Evolutionary conservation across 306 rosid genomes (phyloP).

Genomic region (Cicer chorassanicum): DNA sequence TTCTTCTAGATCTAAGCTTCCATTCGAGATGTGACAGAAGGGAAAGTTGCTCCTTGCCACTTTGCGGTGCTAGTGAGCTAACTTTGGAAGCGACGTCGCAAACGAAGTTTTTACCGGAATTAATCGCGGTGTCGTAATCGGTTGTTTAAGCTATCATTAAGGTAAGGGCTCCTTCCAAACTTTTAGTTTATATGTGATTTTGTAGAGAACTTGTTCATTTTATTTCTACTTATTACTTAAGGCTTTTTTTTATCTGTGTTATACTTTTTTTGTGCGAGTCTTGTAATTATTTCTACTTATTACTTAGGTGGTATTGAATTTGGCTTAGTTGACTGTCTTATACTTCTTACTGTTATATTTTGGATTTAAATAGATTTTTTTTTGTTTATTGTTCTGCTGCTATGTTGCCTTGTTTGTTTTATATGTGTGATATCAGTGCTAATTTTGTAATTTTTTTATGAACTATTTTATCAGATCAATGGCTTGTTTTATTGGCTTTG

Average conservation of each 20-base stretch:
- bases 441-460: slow-evolving; percentile 2
- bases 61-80: too few species aligned
- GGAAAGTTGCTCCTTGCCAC: too few species aligned
- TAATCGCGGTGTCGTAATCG: too few species aligned
- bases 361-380: slow-evolving; percentile 1
- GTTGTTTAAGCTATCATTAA: too few species aligned
- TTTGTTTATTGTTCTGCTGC: slow-evolving; percentile 15
- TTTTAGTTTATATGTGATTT: too few species aligned
- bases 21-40: too few species aligned
- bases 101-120: too few species aligned
- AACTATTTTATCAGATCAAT: slow-evolving; percentile 20
- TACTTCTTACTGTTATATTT: background rate
- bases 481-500: slow-evolving; percentile 19
- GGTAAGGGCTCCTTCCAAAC: too few species aligned
- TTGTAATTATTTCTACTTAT: background rate
- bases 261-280: background rate
- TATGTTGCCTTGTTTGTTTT: slow-evolving; percentile 4
- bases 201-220: slow-evolving; percentile 52
- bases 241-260: slow-evolving; percentile 9
- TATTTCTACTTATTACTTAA: background rate
- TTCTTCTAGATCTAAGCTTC: too few species aligned
- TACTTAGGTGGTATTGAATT: background rate
- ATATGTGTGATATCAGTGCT: background rate
- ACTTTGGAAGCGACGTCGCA: too few species aligned
- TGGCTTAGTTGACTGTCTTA: background rate